Evolutionary conservation across 2,329 filamentous ascomycete genomes (phyloP).

Genomic region (Clathrospora elynae): DNA sequence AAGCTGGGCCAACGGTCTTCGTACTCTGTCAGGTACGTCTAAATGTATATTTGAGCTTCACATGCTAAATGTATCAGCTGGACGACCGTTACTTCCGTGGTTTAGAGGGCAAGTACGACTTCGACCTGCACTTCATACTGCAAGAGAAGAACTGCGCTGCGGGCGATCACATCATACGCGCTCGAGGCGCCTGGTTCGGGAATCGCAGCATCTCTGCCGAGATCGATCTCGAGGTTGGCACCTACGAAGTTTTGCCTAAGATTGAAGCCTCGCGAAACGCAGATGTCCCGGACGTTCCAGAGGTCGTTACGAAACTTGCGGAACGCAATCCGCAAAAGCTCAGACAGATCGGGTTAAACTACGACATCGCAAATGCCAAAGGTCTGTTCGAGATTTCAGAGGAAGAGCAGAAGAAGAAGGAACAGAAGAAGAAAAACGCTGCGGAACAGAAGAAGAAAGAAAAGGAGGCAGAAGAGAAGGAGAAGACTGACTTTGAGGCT

Average conservation of each 20-base stretch:
- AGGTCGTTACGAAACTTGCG: slow-evolving; percentile 59
- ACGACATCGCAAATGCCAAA: slow-evolving; percentile 72
- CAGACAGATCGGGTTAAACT: slow-evolving; percentile 67
- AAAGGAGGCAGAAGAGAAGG: slow-evolving; percentile 40
- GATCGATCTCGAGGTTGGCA: slow-evolving; percentile 72
- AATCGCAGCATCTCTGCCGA: slow-evolving; percentile 77
- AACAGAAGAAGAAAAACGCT: slow-evolving; percentile 44
- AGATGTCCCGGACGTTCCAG: slow-evolving; percentile 61
- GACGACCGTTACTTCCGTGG: slow-evolving; percentile 65
- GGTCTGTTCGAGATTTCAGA: slow-evolving; percentile 60
- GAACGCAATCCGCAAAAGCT: slow-evolving; percentile 57
- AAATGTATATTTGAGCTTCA: slow-evolving; percentile 31
- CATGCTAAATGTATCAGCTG: slow-evolving; percentile 53
- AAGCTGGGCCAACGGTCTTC: slow-evolving; percentile 60
- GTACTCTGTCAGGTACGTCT: slow-evolving; percentile 60
- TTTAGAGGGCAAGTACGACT: slow-evolving; percentile 61
- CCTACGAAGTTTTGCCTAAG: slow-evolving; percentile 75
- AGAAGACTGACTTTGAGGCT: slow-evolving; percentile 37
- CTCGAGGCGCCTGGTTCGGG: slow-evolving; percentile 60
- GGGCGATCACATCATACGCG: slow-evolving; percentile 61
- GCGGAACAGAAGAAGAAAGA: slow-evolving; percentile 38
- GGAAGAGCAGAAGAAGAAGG: slow-evolving; percentile 49
- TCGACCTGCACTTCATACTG: slow-evolving; percentile 62
- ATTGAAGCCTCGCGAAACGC: slow-evolving; percentile 65
- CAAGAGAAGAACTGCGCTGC: slow-evolving; percentile 56